Conservation (phyloP, 1,139 yeast genomes). For the Kodamaea fungicola region DNA sequence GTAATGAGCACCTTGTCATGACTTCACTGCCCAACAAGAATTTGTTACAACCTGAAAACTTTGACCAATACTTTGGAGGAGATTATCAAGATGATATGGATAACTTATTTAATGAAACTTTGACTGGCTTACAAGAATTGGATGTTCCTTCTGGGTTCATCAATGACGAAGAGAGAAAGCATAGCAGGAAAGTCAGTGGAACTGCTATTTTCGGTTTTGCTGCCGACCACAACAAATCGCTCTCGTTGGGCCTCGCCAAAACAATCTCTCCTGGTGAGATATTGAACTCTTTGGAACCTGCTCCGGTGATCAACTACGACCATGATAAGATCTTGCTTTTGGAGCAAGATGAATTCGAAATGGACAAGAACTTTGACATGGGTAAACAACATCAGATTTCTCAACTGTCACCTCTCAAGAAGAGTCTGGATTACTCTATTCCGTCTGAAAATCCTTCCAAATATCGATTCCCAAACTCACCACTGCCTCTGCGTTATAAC, state of each 20-base stretch:
- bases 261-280: constrained; percentile 38
- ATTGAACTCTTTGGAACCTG: constrained; percentile 15
- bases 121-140: constrained; percentile 46
- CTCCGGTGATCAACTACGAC: constrained; percentile 18
- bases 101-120: constrained; percentile 41
- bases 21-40: constrained; percentile 17
- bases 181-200: constrained; percentile 47
- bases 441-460: constrained; percentile 37
- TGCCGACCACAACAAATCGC: constrained; percentile 49
- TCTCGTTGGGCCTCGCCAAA: constrained; percentile 37
- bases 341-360: constrained; percentile 31
- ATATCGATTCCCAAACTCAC: constrained; percentile 50
- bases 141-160: constrained; percentile 42
- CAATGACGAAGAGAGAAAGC: constrained; percentile 16
- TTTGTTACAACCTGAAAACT: constrained; percentile 39
- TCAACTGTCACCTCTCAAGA: constrained; percentile 11
- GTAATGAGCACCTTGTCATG: constrained; percentile 2
- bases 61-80: constrained; percentile 35
- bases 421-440: constrained; percentile 4
- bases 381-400: constrained; percentile 8
- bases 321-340: constrained; percentile 17
- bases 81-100: constrained; percentile 34
- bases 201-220: constrained; percentile 61
- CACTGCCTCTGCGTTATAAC: constrained; percentile 17
- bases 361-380: constrained; percentile 10